Evolutionary conservation across 2,329 filamentous ascomycete species (phyloP).

Genomic region (Verticillium isaacii): DNA sequence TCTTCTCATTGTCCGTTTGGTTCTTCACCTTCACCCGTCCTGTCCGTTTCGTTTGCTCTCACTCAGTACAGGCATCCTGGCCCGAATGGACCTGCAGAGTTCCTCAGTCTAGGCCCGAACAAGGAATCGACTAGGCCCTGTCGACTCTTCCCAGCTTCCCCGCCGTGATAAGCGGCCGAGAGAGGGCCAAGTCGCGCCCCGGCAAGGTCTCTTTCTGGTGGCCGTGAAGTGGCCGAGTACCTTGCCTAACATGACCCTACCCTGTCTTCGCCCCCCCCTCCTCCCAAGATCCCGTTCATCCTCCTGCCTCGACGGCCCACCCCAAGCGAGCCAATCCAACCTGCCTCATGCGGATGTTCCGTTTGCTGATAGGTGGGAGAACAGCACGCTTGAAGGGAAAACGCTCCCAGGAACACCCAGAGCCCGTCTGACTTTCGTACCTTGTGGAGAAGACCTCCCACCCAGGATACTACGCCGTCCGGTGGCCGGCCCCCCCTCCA

Average conservation of each 20-base stretch:
- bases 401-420: background rate
- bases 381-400: background rate
- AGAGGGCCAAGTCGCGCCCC: background rate
- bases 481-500: background rate
- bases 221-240: background rate
- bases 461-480: background rate
- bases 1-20: background rate
- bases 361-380: slow-evolving; percentile 21
- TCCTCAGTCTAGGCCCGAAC: background rate
- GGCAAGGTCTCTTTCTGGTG: background rate
- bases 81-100: background rate
- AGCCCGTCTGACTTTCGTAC: background rate
- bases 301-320: background rate
- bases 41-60: background rate
- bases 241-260: background rate
- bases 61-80: background rate
- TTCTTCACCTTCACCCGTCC: background rate
- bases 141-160: background rate
- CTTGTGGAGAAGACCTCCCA: background rate
- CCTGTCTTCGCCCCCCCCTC: background rate
- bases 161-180: background rate
- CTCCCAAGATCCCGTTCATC: slow-evolving; percentile 1
- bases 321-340: slow-evolving; percentile 11
- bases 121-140: background rate
- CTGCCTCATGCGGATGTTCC: slow-evolving; percentile 22